Percentiles rank a stretch among this genome's conserved stretches.
phyloP scores from a whole-genome alignment of 2,329 filamentous ascomycete species.

The Botrytis sinoallii region DNA sequence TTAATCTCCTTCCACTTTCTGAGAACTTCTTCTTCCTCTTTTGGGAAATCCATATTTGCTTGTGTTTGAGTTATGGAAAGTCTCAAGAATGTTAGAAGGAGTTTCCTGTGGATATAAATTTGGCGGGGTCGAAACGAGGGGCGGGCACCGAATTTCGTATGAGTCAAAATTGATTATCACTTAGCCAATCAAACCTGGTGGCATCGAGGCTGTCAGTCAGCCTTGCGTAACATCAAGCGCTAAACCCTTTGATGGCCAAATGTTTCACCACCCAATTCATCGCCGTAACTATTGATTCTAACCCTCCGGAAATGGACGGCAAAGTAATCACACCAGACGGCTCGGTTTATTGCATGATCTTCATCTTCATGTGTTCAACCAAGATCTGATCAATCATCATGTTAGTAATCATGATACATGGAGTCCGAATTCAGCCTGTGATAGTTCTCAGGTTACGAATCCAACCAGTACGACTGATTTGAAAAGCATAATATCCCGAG shows the following conservation, averaged over 20 bases:
- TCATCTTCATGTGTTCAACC: not conserved
- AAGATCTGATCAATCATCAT: not conserved
- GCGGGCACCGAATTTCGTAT: not conserved
- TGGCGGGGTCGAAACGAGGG: conserved; percentile 9
- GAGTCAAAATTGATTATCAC: conserved; percentile 6
- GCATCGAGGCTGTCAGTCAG: not conserved
- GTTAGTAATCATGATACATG: not conserved
- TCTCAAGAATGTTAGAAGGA: not conserved
- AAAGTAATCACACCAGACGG: not conserved
- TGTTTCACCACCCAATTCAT: not conserved
- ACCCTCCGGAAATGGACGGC: not conserved
- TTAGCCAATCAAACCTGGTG: conserved; percentile 1
- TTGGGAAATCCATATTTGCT: conserved; percentile 15
- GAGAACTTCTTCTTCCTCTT: conserved; percentile 14
- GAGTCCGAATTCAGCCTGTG: not conserved
- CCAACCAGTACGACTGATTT: not conserved
- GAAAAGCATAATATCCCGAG: not conserved
- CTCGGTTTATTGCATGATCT: not conserved
- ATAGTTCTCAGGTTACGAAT: not conserved
- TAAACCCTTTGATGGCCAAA: not conserved
- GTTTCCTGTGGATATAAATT: not conserved
- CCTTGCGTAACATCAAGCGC: not conserved
- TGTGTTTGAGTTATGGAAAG: not conserved
- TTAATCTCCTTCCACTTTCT: conserved; percentile 15
- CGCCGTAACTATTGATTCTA: not conserved